Conservation (phyloP, 345 rosid genomes). For the Syzygium grande region DNA sequence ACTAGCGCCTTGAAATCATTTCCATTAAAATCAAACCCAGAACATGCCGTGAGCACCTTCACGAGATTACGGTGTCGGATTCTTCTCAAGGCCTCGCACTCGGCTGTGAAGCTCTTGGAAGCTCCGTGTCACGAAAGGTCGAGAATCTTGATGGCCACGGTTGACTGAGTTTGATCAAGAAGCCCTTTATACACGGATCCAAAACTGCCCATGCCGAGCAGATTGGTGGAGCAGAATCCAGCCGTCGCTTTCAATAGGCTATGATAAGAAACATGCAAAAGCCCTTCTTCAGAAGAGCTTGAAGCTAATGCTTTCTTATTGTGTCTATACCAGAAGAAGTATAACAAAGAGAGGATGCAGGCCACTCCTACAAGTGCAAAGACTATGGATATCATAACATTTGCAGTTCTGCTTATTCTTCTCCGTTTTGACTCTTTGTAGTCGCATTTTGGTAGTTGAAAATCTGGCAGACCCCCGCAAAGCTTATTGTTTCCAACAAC, state of each 20-base stretch:
- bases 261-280: background rate
- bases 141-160: background rate
- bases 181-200: background rate
- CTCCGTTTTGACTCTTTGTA: rapidly evolving
- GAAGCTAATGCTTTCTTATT: background rate
- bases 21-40: too few relatives aligned
- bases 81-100: background rate
- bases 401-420: background rate
- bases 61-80: background rate
- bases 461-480: too few relatives aligned
- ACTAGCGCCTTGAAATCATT: too few relatives aligned
- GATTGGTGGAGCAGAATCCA: background rate
- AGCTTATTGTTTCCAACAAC: too few relatives aligned
- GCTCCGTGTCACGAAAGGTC: background rate
- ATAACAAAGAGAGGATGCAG: rapidly evolving
- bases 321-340: background rate
- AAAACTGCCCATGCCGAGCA: background rate
- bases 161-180: background rate
- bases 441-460: too few relatives aligned
- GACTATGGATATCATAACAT: background rate
- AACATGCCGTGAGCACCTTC: background rate
- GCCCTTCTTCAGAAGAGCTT: background rate
- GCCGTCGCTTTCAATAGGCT: rapidly evolving
- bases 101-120: background rate
- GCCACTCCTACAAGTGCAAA: background rate